These are phyloP conservation scores for Omphalotus guepiniiformis DNA, from an alignment of 768 basidiomycete species.

Conservation along the genomic window DNA sequence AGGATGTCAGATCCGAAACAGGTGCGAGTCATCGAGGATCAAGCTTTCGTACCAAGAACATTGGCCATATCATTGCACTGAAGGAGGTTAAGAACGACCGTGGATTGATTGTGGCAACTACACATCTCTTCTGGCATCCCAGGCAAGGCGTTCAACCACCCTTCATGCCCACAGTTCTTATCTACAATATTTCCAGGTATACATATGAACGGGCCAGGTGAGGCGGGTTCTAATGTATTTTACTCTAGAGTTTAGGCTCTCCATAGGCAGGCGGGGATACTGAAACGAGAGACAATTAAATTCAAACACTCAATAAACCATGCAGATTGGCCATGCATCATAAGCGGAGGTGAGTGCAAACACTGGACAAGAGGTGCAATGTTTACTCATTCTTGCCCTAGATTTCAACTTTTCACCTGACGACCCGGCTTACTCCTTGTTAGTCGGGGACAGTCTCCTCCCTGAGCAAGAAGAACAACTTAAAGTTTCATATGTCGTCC, in stretches of 20 bases:
- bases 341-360: constrained; percentile 71
- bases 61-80: constrained; percentile 72
- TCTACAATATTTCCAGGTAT: constrained; percentile 55
- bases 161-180: background rate
- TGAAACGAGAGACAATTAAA: constrained; percentile 56
- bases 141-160: constrained; percentile 32
- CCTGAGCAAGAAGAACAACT: constrained; percentile 50
- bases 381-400: constrained; percentile 2
- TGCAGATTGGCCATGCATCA: constrained; percentile 69
- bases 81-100: constrained; percentile 32
- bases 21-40: constrained; percentile 41
- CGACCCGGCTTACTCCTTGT: constrained; percentile 78
- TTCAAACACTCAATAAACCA: constrained; percentile 47
- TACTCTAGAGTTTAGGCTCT: background rate
- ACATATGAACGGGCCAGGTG: constrained; percentile 82
- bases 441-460: constrained; percentile 59
- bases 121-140: constrained; percentile 96
- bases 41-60: constrained; percentile 74
- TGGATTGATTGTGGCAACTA: constrained; percentile 79
- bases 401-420: constrained; percentile 90
- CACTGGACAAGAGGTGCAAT: background rate
- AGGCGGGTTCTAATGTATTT: background rate
- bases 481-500: constrained; percentile 64
- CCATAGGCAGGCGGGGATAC: constrained; percentile 69
- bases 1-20: constrained; percentile 41